A percentile compares a stretch with the other conserved stretches of the same genome.
These are phyloP conservation scores for Dendrocalamus latiflorus DNA, from an alignment of 202 grass and related monocot genomes.

Conservation along the genomic window DNA sequence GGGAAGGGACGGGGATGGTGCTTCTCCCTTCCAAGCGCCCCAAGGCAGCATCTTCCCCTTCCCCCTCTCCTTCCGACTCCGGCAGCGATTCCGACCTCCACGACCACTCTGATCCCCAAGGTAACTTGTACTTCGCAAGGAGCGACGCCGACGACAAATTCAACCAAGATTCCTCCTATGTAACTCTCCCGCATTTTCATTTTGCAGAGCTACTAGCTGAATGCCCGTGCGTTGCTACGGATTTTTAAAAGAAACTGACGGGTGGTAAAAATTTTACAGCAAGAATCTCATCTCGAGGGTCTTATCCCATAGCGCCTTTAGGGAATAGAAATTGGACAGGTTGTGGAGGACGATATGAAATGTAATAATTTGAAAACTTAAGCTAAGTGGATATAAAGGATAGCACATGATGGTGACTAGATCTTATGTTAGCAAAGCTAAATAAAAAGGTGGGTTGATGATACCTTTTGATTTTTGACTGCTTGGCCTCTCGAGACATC, in stretches of 20 bases:
- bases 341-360: neutral
- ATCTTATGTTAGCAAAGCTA: no score
- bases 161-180: neutral
- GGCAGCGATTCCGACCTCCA: conserved; percentile 10
- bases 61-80: neutral
- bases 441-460: no score
- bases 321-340: conserved; percentile 6
- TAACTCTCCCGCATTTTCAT: neutral
- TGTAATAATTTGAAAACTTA: neutral
- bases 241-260: no score
- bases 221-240: no score
- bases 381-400: neutral
- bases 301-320: conserved; percentile 83
- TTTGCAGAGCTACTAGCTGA: no score
- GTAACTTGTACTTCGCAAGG: no score
- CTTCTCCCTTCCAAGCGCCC: neutral
- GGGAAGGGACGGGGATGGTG: neutral
- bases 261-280: neutral
- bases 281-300: conserved; percentile 81
- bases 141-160: neutral
- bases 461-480: conserved; percentile 85
- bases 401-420: neutral
- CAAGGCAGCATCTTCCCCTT: neutral
- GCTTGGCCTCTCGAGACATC: conserved; percentile 74
- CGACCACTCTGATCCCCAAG: neutral